Conservation (phyloP, 1,284 basidiomycete genomes). For the Fistulinella cinereoalba region DNA sequence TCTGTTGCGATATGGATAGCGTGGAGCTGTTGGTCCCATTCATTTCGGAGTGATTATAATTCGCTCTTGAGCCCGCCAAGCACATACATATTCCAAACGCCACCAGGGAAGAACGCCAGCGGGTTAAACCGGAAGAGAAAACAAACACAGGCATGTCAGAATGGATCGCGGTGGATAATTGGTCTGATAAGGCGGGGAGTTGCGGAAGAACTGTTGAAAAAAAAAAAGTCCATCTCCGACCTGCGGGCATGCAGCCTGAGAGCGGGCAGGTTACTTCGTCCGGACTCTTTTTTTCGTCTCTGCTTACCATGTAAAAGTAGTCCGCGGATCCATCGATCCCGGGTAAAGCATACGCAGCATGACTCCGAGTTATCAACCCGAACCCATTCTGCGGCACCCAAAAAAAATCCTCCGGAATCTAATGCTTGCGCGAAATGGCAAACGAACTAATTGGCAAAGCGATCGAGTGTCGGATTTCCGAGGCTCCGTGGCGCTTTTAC, state of each 20-base stretch:
- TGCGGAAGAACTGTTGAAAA: neutral
- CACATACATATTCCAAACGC: slow-evolving; percentile 5
- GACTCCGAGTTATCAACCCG: neutral
- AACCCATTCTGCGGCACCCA: neutral
- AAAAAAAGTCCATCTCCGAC: neutral
- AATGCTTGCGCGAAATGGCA: too few species aligned
- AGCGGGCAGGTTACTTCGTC: neutral
- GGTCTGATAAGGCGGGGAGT: slow-evolving; percentile 10
- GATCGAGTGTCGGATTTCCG: slow-evolving; percentile 22
- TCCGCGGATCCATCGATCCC: neutral
- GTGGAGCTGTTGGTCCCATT: slow-evolving; percentile 12
- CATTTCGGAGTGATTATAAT: slow-evolving; percentile 17
- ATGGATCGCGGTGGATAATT: slow-evolving; percentile 4
- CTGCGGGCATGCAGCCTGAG: neutral
- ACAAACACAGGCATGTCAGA: neutral
- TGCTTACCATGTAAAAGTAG: neutral
- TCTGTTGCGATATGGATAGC: slow-evolving; percentile 13
- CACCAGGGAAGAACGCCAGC: slow-evolving; percentile 5
- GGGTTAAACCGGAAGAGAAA: slow-evolving; percentile 5
- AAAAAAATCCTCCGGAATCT: neutral
- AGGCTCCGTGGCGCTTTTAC: slow-evolving; percentile 15
- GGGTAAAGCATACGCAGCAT: neutral
- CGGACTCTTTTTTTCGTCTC: neutral
- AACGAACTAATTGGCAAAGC: slow-evolving; percentile 8
- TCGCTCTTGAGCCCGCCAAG: slow-evolving; percentile 1